Conservation (phyloP, 2,329 filamentous ascomycete species). For the Colletotrichum chlorophyti region DNA sequence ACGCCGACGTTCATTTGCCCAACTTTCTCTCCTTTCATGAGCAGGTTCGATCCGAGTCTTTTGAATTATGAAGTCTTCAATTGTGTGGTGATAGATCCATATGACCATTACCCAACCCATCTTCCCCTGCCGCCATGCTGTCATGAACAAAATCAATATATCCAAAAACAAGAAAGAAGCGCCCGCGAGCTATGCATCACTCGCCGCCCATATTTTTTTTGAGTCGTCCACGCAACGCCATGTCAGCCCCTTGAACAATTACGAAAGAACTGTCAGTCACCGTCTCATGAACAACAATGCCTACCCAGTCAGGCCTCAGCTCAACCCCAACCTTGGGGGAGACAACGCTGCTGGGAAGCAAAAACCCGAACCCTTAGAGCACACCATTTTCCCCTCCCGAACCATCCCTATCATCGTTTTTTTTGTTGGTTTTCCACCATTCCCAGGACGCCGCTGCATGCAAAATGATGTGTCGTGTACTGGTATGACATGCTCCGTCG, state of each 20-base stretch:
- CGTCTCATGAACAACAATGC: slow-evolving; percentile 8
- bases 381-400: slow-evolving; percentile 7
- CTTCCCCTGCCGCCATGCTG: slow-evolving; percentile 12
- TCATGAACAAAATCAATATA: slow-evolving; percentile 5
- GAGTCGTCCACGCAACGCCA: slow-evolving; percentile 24
- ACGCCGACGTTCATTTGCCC: too few species aligned
- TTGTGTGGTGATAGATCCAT: neutral
- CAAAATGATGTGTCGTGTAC: slow-evolving; percentile 21
- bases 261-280: slow-evolving; percentile 14
- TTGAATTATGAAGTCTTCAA: neutral
- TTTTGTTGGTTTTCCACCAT: neutral
- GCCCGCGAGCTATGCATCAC: slow-evolving; percentile 20
- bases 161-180: slow-evolving; percentile 4
- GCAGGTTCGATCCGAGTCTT: too few species aligned
- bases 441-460: slow-evolving; percentile 20
- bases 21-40: too few species aligned
- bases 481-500: neutral
- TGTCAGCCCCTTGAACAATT: slow-evolving; percentile 22
- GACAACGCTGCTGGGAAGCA: slow-evolving; percentile 1
- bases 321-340: neutral
- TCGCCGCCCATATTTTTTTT: slow-evolving; percentile 20
- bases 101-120: neutral
- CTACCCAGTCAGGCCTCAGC: neutral
- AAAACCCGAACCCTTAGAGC: slow-evolving; percentile 9
- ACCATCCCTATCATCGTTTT: slow-evolving; percentile 16